Base-by-base conservation (phyloP, 495 filamentous ascomycete genomes). In the Pseudomonodictys pantanalensis region DNA sequence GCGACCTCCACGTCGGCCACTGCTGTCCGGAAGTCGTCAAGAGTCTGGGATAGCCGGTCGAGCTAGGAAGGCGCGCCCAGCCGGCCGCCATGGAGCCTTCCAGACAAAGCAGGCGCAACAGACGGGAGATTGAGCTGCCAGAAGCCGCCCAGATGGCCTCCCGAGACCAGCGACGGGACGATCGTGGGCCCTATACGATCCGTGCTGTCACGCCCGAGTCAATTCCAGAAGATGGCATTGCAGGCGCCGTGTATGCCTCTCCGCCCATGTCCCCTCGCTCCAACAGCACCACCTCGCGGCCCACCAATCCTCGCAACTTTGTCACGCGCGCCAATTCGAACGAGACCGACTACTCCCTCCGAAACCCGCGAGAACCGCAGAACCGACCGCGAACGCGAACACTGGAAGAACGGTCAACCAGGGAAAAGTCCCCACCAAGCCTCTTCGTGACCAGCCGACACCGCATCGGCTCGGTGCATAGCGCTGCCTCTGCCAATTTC, bases 391-490 rank as follows among this genome's bases (percentile, higher is more conserved):
- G 75, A 17, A 76, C 75, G 22, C 47, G 75, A 25, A 77, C 74
- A 20, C 42, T 76, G 42, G 74, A 74, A 24, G 72, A 76, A 53
- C 50, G 68, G 15, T 56, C 55, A 6, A 53, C 69, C 11, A 60
- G 68, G 23, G 71, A 73, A 10, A 60, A 52, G 11, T 70, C 68
- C 9, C 72, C 71, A 12, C 41, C 67, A 1, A 62, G 58, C 11
- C 42, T 69, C 30, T 65, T 72, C 15, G 60, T 60, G 18, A 68
- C 52, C 20, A 70, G 60, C 52, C 59, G 73, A 8, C 71, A 74
- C 49, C 65, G 72, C 9, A 72, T 76, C 12, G 74, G 75, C 9
- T 74, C 71, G 20, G 70, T 77, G 46, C 66, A 73, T 46, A 60
- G 63, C 8, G 52, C 61, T 3, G 56, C 41, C 25, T 52, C 65